These are phyloP conservation scores for Trichoderma sp. DNA, from an alignment of 2,329 filamentous ascomycete genomes.

Conservation along the genomic window DNA sequence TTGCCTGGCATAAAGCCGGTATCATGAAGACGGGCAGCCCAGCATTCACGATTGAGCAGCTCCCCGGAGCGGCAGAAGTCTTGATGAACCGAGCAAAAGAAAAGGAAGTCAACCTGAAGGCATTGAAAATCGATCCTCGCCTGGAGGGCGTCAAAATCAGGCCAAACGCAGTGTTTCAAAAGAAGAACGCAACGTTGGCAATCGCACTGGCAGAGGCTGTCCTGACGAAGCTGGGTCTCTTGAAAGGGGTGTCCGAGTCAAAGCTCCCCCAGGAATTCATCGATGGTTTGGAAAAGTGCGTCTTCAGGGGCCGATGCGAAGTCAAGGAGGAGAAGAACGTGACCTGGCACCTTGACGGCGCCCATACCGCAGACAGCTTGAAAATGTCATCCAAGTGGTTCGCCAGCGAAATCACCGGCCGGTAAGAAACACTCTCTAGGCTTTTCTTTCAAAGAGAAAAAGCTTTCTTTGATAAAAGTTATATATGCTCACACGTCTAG, in stretches of 20 bases:
- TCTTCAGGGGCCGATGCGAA: conserved; percentile 78
- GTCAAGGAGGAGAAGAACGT: conserved; percentile 55
- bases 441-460: background rate
- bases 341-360: conserved; percentile 87
- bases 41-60: conserved; percentile 58
- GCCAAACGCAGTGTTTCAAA: conserved; percentile 57
- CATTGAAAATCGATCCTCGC: conserved; percentile 47
- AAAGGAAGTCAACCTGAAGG: conserved; percentile 47
- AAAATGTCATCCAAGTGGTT: conserved; percentile 83
- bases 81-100: conserved; percentile 52
- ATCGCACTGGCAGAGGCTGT: conserved; percentile 52
- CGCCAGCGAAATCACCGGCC: conserved; percentile 45
- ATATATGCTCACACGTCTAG: background rate
- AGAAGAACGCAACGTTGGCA: conserved; percentile 54
- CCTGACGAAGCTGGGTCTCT: conserved; percentile 44
- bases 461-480: background rate
- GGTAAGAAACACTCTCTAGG: conserved; percentile 25
- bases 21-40: conserved; percentile 62
- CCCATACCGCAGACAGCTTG: conserved; percentile 89
- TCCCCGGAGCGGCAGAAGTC: conserved; percentile 44
- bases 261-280: conserved; percentile 63
- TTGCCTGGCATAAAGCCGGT: conserved; percentile 73
- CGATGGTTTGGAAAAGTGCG: conserved; percentile 70
- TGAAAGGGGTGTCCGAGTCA: conserved; percentile 26
- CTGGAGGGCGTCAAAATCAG: conserved; percentile 47